These are phyloP conservation scores for Saccharomyces pastorianus DNA, from an alignment of 1,139 yeast genomes.

Conservation along the genomic window DNA sequence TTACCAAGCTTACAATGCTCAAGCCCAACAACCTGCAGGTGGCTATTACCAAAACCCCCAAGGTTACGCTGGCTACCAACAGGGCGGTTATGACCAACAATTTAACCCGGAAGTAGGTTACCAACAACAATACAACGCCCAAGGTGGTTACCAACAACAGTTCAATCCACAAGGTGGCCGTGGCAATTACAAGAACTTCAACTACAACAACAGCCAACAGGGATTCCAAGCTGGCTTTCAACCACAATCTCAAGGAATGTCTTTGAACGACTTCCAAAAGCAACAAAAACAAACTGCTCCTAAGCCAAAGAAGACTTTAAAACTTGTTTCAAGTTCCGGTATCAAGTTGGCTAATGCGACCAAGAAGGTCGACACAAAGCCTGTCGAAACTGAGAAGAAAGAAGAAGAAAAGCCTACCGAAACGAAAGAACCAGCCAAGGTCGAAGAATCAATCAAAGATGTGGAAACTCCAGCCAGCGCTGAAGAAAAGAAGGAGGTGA, in stretches of 20 bases:
- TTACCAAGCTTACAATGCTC: slow-evolving; percentile 22
- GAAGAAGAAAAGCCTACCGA: slow-evolving; percentile 9
- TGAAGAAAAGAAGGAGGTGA: slow-evolving; percentile 10
- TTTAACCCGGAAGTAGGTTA: slow-evolving; percentile 18
- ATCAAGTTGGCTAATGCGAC: slow-evolving; percentile 60
- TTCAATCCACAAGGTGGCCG: slow-evolving; percentile 14
- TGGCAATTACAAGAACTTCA: slow-evolving; percentile 12
- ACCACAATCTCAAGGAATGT: slow-evolving; percentile 55
- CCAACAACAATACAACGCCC: slow-evolving; percentile 19
- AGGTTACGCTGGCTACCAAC: slow-evolving; percentile 17
- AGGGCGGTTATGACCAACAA: slow-evolving; percentile 19
- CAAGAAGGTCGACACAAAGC: slow-evolving; percentile 35
- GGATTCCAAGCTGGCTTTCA: slow-evolving; percentile 26
- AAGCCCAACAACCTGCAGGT: slow-evolving; percentile 13
- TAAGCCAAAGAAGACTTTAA: slow-evolving; percentile 57
- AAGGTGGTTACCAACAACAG: slow-evolving; percentile 20
- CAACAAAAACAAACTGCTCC: slow-evolving; percentile 24
- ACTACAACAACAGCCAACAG: slow-evolving; percentile 16
- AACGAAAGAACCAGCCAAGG: slow-evolving; percentile 22
- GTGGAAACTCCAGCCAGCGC: slow-evolving; percentile 9
- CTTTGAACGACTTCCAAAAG: slow-evolving; percentile 80
- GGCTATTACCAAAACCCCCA: slow-evolving; percentile 26
- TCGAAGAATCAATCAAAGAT: slow-evolving; percentile 8
- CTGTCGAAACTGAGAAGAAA: slow-evolving; percentile 27
- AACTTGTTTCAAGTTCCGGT: slow-evolving; percentile 57